Conservation (phyloP, 2,329 filamentous ascomycete species). For the Claviceps paspali region DNA sequence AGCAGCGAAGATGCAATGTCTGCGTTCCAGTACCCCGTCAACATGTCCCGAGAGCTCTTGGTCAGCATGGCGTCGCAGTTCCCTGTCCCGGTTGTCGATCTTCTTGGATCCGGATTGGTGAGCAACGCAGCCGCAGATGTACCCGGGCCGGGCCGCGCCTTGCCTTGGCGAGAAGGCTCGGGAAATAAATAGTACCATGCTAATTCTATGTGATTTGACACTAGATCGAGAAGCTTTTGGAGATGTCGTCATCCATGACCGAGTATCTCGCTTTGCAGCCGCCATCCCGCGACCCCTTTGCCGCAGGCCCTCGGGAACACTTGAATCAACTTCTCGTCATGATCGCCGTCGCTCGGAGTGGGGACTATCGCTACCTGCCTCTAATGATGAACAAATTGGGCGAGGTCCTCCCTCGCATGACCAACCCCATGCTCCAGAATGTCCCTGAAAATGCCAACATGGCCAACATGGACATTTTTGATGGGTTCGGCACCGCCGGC, state of each 20-base stretch:
- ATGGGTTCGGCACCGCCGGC: conserved; percentile 48
- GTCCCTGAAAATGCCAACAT: conserved; percentile 39
- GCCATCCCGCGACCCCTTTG: conserved; percentile 44
- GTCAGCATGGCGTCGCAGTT: conserved; percentile 55
- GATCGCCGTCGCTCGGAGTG: conserved; percentile 55
- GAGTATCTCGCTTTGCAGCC: conserved; percentile 57
- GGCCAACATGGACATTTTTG: conserved; percentile 45
- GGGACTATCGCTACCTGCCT: conserved; percentile 62
- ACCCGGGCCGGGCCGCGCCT: too few species aligned
- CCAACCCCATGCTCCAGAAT: conserved; percentile 44
- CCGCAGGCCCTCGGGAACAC: conserved; percentile 54
- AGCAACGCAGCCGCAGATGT: conserved; percentile 15
- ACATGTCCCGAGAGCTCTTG: conserved; percentile 47
- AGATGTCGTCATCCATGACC: conserved; percentile 56
- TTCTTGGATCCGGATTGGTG: conserved; percentile 60
- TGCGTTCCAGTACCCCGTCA: conserved; percentile 47
- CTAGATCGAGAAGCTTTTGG: conserved; percentile 71
- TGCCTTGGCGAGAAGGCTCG: background rate
- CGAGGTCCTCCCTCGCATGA: conserved; percentile 50
- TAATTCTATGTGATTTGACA: background rate
- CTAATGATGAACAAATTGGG: conserved; percentile 62
- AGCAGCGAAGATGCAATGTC: conserved; percentile 38
- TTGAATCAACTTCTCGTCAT: conserved; percentile 54
- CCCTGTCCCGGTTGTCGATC: conserved; percentile 59
- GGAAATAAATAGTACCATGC: background rate